phyloP scores from a whole-genome alignment of 805 yeast genomes.

The Metschnikowia gelsemii region DNA sequence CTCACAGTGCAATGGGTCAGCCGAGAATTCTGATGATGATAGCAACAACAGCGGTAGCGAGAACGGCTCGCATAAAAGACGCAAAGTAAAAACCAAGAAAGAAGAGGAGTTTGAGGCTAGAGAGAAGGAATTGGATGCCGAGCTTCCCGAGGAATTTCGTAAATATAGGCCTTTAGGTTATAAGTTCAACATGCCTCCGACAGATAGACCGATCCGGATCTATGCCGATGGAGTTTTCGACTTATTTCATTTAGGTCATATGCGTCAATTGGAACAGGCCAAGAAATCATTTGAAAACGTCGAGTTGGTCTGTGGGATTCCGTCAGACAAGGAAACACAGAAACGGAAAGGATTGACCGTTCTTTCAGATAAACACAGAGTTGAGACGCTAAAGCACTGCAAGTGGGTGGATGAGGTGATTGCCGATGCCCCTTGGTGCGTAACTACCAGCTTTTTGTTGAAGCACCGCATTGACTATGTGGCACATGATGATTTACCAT shows the following conservation, averaged over 20 bases:
- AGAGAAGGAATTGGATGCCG: conserved; percentile 62
- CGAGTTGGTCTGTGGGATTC: conserved; percentile 84
- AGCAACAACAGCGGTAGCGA: conserved; percentile 11
- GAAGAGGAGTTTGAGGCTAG: conserved; percentile 38
- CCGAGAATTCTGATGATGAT: conserved; percentile 15
- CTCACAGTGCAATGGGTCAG: conserved; percentile 9
- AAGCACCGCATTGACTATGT: conserved; percentile 89
- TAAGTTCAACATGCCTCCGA: conserved; percentile 78
- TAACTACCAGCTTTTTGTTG: conserved; percentile 74
- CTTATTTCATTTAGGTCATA: conserved; percentile 93
- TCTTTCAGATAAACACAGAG: conserved; percentile 79
- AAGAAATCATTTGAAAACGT: conserved; percentile 88
- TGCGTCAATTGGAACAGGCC: conserved; percentile 97
- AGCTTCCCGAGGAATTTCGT: conserved; percentile 66
- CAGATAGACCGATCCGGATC: conserved; percentile 82
- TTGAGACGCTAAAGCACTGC: conserved; percentile 90
- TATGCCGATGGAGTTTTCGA: conserved; percentile 99
- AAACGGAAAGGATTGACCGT: conserved; percentile 92
- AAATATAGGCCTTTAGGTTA: conserved; percentile 80
- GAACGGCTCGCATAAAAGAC: conserved; percentile 18
- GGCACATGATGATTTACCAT: conserved; percentile 97
- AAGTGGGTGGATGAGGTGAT: conserved; percentile 97
- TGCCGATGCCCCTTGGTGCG: conserved; percentile 94
- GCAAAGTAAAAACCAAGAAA: conserved; percentile 28
- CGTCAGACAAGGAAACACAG: conserved; percentile 88